phyloP scores from a whole-genome alignment of 805 yeast species.

The Vanderwaltozyma verrucispora region DNA sequence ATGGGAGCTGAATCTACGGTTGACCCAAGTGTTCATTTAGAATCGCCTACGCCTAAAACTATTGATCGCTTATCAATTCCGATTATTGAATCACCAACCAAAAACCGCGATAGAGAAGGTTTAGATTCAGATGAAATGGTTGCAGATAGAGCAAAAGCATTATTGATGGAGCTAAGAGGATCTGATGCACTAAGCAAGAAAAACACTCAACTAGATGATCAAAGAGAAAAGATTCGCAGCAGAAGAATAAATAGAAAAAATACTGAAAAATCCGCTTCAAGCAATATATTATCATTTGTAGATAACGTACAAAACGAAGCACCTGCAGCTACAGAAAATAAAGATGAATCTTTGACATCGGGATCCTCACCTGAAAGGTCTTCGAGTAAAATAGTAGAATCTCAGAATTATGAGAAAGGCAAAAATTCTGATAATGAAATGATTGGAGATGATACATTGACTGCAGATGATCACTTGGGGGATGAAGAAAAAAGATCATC shows the following conservation, averaged over 20 bases:
- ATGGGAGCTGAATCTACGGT: background rate
- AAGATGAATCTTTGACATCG: too few relatives aligned
- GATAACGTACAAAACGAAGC: conserved; percentile 1
- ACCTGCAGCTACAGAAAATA: background rate
- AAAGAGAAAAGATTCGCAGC: conserved; percentile 22
- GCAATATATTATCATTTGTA: conserved; percentile 12
- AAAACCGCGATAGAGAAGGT: conserved; percentile 4
- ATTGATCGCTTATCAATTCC: background rate
- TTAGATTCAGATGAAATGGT: conserved; percentile 24
- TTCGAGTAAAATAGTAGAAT: too few relatives aligned
- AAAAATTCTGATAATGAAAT: too few relatives aligned
- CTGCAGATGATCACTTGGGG: too few relatives aligned
- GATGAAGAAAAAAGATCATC: too few relatives aligned
- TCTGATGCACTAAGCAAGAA: conserved; percentile 17
- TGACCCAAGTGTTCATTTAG: conserved; percentile 1
- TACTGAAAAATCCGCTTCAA: conserved; percentile 2
- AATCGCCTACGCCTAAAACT: conserved; percentile 4
- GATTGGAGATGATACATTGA: too few relatives aligned
- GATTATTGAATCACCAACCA: background rate
- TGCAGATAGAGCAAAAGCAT: conserved; percentile 45
- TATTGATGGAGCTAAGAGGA: conserved; percentile 51
- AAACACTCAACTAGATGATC: conserved; percentile 17
- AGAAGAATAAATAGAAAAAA: conserved; percentile 9
- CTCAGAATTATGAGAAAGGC: too few relatives aligned
- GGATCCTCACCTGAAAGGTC: too few relatives aligned